Evolutionary conservation across 1,284 basidiomycete species (phyloP).

Genomic region (Lignosus rhinocerotis): DNA sequence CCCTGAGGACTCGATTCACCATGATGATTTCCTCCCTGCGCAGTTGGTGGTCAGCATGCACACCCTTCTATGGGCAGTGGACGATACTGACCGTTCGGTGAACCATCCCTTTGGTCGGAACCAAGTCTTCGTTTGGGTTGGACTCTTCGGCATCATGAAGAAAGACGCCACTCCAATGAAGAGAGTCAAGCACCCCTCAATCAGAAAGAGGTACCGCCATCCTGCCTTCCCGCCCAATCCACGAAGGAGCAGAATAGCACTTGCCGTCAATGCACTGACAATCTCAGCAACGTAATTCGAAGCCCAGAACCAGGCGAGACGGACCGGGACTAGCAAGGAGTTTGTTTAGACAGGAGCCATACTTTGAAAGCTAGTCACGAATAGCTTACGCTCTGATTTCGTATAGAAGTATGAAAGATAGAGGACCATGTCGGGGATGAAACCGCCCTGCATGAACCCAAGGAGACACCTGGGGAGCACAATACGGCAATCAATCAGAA

Average conservation of each 20-base stretch:
- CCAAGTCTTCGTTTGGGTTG: conserved; percentile 68
- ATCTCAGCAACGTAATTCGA: conserved; percentile 55
- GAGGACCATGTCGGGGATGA: conserved; percentile 63
- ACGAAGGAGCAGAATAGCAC: conserved; percentile 63
- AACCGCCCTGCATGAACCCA: conserved; percentile 63
- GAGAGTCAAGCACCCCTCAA: conserved; percentile 57
- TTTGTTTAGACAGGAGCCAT: neutral
- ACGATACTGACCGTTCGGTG: conserved; percentile 38
- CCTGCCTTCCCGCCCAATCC: conserved; percentile 57
- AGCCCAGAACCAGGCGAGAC: conserved; percentile 70
- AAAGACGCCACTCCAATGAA: conserved; percentile 61
- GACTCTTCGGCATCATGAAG: conserved; percentile 69
- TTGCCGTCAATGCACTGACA: conserved; percentile 59
- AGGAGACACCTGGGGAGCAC: conserved; percentile 23
- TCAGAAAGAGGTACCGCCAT: conserved; percentile 57
- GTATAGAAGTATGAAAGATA: conserved; percentile 75
- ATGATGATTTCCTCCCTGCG: conserved; percentile 42
- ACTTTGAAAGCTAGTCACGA: neutral
- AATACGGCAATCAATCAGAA: neutral
- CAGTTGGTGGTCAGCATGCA: neutral
- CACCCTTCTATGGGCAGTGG: conserved; percentile 46
- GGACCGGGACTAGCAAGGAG: conserved; percentile 48
- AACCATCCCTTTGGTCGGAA: conserved; percentile 76
- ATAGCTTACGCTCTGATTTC: conserved; percentile 47
- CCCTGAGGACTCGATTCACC: conserved; percentile 61